Base-by-base conservation (phyloP, 1,139 yeast genomes). In the Yueomyces sp. region DNA sequence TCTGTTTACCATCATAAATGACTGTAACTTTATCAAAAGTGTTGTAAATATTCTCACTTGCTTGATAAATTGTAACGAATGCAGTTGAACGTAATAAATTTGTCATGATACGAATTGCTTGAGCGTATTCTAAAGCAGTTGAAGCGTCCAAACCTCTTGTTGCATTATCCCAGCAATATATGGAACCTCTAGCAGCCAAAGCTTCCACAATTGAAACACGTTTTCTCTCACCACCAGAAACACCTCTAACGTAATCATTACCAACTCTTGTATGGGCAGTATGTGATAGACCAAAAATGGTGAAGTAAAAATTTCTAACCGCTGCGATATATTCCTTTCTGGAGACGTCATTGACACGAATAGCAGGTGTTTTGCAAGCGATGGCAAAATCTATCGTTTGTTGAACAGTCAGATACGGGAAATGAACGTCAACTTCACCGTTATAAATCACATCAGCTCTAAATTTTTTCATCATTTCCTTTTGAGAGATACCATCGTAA, bases 211-310 rank as follows among this genome's bases (percentile, higher is more conserved):
- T 79, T 6, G 87, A 79, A 26, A 81, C 89, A 63, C 91, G 77
- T 63, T 81, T 81, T 54, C 89, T 70, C 64, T 81, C 89, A 66
- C 91, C 91, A 56, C 91, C 93, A 38, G 89, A 81, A 36, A 81
- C 85, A 62, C 91, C 91, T 55, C 89, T 72, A 37, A 81, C 73
- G 46, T 73, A 67, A 50, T 80, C 84, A 51, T 71, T 71, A 49
- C 86, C 87, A 38, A 78, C 87, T 52, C 72, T 72, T 41, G 89
- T 80, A 58, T 78, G 69, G 49, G 71, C 68, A 25, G 86, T 79
- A 57, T 81, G 89, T 4, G 75, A 65, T 35, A 81, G 64, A 50
- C 89, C 89, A 56, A 75, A 81, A 27, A 80, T 77, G 25, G 89
- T 85, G 84, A 80, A 78, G 47, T 71, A 69, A 26, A 81, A 82